Percentiles rank a stretch among this genome's conserved stretches.
Evolutionary conservation across 768 basidiomycete genomes (phyloP).

Genomic region (Mycena epipterygia): DNA sequence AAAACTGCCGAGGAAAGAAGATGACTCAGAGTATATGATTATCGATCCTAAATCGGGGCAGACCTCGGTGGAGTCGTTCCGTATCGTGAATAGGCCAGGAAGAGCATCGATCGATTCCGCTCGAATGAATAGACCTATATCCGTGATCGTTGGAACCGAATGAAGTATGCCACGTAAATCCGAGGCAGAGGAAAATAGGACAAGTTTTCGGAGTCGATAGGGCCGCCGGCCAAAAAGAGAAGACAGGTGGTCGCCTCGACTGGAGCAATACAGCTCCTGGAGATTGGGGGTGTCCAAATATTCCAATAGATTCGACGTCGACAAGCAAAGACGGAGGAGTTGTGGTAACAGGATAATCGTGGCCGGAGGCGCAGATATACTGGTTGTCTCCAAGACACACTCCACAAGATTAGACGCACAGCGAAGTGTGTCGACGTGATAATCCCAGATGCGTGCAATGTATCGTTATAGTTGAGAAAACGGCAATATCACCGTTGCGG

Average conservation of each 20-base stretch:
- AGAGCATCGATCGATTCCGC: background rate
- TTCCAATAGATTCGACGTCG: background rate
- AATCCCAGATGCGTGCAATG: background rate
- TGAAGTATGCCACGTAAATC: background rate
- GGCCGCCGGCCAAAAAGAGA: background rate
- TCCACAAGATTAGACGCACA: conserved; percentile 14
- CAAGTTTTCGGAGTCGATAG: conserved; percentile 4
- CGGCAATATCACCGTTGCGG: background rate
- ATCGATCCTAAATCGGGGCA: background rate
- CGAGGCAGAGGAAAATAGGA: background rate
- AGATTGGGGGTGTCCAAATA: conserved; percentile 11
- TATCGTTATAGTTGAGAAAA: conserved; percentile 3
- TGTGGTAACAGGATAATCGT: background rate
- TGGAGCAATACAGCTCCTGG: conserved; percentile 14
- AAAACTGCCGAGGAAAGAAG: too few relatives aligned
- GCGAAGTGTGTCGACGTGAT: background rate
- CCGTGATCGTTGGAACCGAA: background rate
- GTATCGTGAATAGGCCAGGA: background rate
- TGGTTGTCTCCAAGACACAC: background rate
- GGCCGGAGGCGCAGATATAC: background rate
- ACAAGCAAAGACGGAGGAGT: conserved; percentile 10
- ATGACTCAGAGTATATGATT: background rate
- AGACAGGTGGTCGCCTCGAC: background rate
- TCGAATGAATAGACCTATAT: background rate
- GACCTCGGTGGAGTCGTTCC: background rate